Conservation (phyloP, 2,329 filamentous ascomycete genomes). For the Talaromyces islandicus region DNA sequence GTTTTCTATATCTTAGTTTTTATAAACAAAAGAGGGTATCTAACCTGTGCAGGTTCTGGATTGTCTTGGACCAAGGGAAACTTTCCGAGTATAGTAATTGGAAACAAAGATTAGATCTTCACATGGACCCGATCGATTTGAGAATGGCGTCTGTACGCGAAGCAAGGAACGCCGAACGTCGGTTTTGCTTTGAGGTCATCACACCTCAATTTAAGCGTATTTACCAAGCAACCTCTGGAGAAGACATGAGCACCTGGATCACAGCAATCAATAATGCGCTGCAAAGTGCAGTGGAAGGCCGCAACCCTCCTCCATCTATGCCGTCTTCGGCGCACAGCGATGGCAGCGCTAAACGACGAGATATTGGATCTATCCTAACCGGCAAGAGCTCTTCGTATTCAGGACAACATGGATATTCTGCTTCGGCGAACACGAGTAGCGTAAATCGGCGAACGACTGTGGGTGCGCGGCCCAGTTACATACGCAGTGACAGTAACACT, state of each 20-base stretch:
- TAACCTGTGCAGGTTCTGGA: slow-evolving; percentile 70
- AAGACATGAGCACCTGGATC: slow-evolving; percentile 98
- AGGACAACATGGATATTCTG: slow-evolving; percentile 45
- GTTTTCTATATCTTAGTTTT: slow-evolving; percentile 29
- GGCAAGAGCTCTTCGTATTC: slow-evolving; percentile 72
- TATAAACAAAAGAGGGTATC: not conserved
- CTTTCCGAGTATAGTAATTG: slow-evolving; percentile 98
- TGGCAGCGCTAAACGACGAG: slow-evolving; percentile 62
- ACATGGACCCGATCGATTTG: slow-evolving; percentile 96
- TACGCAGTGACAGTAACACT: slow-evolving; percentile 62
- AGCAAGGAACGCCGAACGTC: slow-evolving; percentile 84
- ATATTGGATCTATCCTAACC: slow-evolving; percentile 87
- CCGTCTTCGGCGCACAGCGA: slow-evolving; percentile 39
- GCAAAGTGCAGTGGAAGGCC: slow-evolving; percentile 88
- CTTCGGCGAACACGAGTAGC: slow-evolving; percentile 39
- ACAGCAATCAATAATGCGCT: slow-evolving; percentile 92
- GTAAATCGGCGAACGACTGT: slow-evolving; percentile 85
- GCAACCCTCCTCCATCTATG: slow-evolving; percentile 47
- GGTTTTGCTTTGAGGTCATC: slow-evolving; percentile 98
- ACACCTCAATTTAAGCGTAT: slow-evolving; percentile 93
- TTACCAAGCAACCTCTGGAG: slow-evolving; percentile 95
- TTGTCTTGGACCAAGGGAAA: slow-evolving; percentile 93
- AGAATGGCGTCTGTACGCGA: slow-evolving; percentile 96
- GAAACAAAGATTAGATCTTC: slow-evolving; percentile 94
- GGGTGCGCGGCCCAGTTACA: slow-evolving; percentile 71